A percentile compares a stretch with the other conserved stretches of the same genome.
Evolutionary conservation across 192 early-diverging fungal species (phyloP).

Genomic region (Mortierella alpina): DNA sequence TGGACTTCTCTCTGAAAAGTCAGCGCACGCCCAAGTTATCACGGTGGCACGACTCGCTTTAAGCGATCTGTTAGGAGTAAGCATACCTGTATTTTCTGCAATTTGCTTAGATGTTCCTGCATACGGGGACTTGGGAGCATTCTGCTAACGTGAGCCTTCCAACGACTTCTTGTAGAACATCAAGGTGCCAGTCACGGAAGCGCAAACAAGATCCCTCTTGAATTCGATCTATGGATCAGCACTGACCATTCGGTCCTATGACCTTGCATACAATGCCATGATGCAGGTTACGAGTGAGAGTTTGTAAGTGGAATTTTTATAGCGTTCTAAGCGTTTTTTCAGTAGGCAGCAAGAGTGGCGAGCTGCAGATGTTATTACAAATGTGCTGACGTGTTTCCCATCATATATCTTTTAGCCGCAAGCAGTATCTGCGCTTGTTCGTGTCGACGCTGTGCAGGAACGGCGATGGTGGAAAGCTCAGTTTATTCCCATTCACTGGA

Average conservation of each 20-base stretch:
- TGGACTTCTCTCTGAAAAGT: slow-evolving; percentile 7
- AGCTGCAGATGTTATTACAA: too few species aligned
- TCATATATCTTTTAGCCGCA: slow-evolving; percentile 9
- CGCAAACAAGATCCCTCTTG: slow-evolving; percentile 7
- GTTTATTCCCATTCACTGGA: slow-evolving; percentile 33
- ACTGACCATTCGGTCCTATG: slow-evolving; percentile 24
- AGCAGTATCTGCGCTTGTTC: slow-evolving; percentile 14
- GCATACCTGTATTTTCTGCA: background rate
- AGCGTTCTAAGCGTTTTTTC: too few species aligned
- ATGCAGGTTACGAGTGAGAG: slow-evolving; percentile 28
- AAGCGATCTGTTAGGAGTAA: slow-evolving; percentile 17
- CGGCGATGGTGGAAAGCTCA: slow-evolving; percentile 38
- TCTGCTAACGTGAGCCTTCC: too few species aligned
- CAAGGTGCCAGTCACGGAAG: slow-evolving; percentile 15
- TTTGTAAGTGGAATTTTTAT: slow-evolving; percentile 4
- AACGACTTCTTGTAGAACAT: slow-evolving; percentile 3
- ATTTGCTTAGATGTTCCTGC: background rate
- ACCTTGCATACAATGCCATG: slow-evolving; percentile 38
- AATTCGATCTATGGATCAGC: slow-evolving; percentile 16
- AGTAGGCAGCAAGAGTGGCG: too few species aligned
- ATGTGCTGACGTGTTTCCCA: background rate
- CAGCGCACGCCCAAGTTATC: slow-evolving; percentile 35
- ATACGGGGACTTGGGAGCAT: too few species aligned
- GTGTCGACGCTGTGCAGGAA: slow-evolving; percentile 20
- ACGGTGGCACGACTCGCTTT: slow-evolving; percentile 25